A percentile compares a stretch with the other conserved stretches of the same genome.
Conservation (phyloP, 495 filamentous ascomycete genomes). For the Neurospora sp. region DNA sequence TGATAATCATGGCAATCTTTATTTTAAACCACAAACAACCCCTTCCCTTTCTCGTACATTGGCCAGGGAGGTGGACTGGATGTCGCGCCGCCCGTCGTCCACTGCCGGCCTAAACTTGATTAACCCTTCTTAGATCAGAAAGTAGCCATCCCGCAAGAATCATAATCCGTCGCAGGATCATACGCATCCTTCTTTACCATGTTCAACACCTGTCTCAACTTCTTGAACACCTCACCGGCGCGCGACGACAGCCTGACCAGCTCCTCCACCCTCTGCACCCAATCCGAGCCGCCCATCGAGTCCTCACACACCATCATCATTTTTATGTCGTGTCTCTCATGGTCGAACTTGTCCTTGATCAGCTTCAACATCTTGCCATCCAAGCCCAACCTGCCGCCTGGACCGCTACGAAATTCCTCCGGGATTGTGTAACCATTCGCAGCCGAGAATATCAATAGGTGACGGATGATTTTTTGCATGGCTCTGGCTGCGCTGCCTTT, state of each 20-base stretch:
- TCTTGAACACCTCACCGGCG: neutral
- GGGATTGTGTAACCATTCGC: neutral
- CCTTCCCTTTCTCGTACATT: neutral
- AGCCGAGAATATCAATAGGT: neutral
- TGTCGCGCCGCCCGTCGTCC: neutral
- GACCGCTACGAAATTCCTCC: neutral
- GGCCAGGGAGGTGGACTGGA: neutral
- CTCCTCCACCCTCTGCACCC: neutral
- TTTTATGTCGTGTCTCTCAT: neutral
- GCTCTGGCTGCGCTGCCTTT: neutral
- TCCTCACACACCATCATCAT: neutral
- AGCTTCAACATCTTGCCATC: neutral
- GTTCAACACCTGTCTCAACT: neutral
- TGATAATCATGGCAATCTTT: neutral
- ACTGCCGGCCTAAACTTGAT: neutral
- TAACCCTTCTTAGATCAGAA: neutral
- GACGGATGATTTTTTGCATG: neutral
- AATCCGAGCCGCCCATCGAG: neutral
- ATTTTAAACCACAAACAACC: neutral
- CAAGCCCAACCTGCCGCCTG: rapidly evolving
- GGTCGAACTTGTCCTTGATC: neutral
- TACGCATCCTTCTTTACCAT: neutral
- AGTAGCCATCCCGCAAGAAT: neutral
- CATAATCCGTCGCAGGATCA: neutral
- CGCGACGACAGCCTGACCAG: neutral